phyloP scores from a whole-genome alignment of 441 rosid genomes.

The Populus hybrid region DNA sequence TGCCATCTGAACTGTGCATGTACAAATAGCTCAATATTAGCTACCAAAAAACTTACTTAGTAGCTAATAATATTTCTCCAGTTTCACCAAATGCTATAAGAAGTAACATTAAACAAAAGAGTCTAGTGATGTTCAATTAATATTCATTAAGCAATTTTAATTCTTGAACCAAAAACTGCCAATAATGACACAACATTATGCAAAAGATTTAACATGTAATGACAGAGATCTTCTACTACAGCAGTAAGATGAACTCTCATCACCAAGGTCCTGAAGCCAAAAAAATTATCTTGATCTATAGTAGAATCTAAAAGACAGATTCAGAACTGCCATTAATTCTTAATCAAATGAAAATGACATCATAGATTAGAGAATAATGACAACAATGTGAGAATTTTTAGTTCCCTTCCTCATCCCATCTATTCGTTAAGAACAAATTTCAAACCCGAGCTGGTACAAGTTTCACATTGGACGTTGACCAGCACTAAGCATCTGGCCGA shows the following conservation, averaged over 20 bases:
- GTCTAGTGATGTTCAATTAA: background rate
- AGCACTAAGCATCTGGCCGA: constrained; percentile 84
- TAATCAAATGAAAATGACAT: background rate
- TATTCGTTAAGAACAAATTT: background rate
- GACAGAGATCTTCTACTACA: background rate
- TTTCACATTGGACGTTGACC: constrained; percentile 74
- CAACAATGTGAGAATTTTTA: background rate
- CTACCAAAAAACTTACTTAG: too few species aligned
- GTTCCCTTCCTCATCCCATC: background rate
- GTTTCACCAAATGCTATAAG: too few species aligned
- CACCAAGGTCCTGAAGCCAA: background rate
- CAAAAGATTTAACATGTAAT: background rate
- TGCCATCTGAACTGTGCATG: too few species aligned
- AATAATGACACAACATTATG: background rate
- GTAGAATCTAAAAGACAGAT: background rate
- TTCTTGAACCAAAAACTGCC: background rate
- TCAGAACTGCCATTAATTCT: background rate
- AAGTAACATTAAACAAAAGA: background rate
- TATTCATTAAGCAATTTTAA: background rate
- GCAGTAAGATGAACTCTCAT: background rate
- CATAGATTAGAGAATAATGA: background rate
- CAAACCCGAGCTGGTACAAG: background rate
- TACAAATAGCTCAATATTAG: too few species aligned
- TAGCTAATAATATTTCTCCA: too few species aligned
- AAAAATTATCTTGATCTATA: background rate